These are phyloP conservation scores for Fusarium keratoplasticum DNA, from an alignment of 2,329 filamentous ascomycete species.

Conservation along the genomic window DNA sequence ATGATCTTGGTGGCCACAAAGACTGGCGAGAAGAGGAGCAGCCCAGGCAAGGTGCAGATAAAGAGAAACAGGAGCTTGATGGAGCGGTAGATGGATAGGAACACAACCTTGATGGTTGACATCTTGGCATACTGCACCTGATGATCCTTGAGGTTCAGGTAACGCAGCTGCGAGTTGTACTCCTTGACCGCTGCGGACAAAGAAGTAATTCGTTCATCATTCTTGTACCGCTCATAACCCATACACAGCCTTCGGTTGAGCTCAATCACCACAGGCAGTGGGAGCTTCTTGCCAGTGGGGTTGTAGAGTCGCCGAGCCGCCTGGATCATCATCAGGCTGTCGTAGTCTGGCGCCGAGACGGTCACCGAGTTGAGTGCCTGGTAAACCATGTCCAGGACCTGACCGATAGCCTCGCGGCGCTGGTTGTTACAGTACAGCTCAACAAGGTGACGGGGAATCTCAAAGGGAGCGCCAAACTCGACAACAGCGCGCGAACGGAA, in stretches of 20 bases:
- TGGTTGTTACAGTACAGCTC: constrained; percentile 87
- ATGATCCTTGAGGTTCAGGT: constrained; percentile 90
- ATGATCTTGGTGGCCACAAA: constrained; percentile 88
- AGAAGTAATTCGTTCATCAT: constrained; percentile 83
- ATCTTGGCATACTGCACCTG: constrained; percentile 93
- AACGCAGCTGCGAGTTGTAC: constrained; percentile 89
- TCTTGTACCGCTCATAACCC: constrained; percentile 92
- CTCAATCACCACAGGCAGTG: constrained; percentile 91
- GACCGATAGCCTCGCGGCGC: constrained; percentile 86
- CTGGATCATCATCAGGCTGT: constrained; percentile 97
- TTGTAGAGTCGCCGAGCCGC: constrained; percentile 94
- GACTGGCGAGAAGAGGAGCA: constrained; percentile 88
- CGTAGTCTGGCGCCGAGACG: constrained; percentile 92
- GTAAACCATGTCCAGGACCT: constrained; percentile 87
- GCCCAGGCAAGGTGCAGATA: constrained; percentile 85
- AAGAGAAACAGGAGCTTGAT: constrained; percentile 81
- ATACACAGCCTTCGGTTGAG: constrained; percentile 91
- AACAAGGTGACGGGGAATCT: constrained; percentile 84
- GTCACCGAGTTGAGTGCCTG: constrained; percentile 88
- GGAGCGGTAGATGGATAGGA: constrained; percentile 82
- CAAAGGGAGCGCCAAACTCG: constrained; percentile 91
- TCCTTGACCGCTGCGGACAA: constrained; percentile 80
- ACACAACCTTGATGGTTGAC: constrained; percentile 79
- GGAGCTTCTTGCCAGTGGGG: constrained; percentile 91
- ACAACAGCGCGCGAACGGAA: constrained; percentile 96